Evolutionary conservation across 164 flowering plant species (phyloP), one percentile per base, ranked within the genome.

Genomic region (Stephania cephalantha): DNA sequence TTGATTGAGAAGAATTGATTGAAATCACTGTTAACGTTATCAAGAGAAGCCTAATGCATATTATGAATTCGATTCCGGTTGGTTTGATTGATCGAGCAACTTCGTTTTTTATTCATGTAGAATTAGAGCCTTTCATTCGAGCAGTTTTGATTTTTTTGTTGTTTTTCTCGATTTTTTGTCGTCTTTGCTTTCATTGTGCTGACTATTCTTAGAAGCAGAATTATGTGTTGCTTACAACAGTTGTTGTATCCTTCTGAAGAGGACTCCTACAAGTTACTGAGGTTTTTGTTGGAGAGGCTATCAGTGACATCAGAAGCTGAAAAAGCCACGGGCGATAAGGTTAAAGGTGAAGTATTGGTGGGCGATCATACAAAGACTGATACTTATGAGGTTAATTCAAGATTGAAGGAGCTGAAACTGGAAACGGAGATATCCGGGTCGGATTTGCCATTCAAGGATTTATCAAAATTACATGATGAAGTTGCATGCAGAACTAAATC

Each of bases 161-260:
- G 45, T 69, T 73, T 53, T 69, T 77, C 66, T 77, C 13, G 50
- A 75, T 31, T 35, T 35, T 35, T 63, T 31, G 63, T 48, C 77
- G n/a, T 71, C 35, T 9, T 25, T 81, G 45, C 70, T 75, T 71
- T 71, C 35, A 10, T 25, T 81, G 48, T 74, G 73, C 73, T 82
- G 73, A 78, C 85, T 80, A 80, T 86, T 78, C 84, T 85, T 80
- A 85, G 74, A 86, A 77, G 83, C 85, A 85, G 87, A 86, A 76
- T 79, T 83, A 79, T 90, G 81, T 89, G 82, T 91, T 90, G 89
- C 87, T 88, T 88, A 76, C 80, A 88, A 88, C 93, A 90, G 98
- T 87, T 93, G 81, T 85, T 93, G 75, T 87, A 89, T 83, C 98
- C 95, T 74, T 89, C 95, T 72, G 91, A 91, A 83, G 98, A 90